A percentile compares a stretch with the other conserved stretches of the same genome.
Conservation (phyloP, 2,329 filamentous ascomycete species). For the Epichloe uncinata region DNA sequence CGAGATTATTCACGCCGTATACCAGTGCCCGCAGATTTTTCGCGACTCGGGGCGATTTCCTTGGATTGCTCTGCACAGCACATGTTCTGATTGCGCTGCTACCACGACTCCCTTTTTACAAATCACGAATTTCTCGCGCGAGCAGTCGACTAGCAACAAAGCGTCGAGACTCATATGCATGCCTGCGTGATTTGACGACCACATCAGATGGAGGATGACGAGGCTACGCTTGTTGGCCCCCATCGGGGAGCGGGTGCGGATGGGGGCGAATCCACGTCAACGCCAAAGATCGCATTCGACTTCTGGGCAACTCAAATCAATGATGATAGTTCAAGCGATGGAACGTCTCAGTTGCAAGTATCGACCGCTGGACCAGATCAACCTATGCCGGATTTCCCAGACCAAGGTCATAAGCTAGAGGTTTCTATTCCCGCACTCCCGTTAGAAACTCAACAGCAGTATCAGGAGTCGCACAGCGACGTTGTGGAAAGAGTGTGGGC, state of each 20-base stretch:
- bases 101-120: too few relatives aligned
- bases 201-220: conserved; percentile 10
- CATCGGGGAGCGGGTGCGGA: not conserved
- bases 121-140: too few relatives aligned
- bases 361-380: not conserved
- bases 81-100: not conserved
- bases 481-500: conserved; percentile 24
- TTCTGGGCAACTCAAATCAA: conserved; percentile 2
- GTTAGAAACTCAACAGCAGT: conserved; percentile 15
- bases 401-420: conserved; percentile 12
- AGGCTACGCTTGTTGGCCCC: not conserved
- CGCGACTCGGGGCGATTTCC: too few relatives aligned
- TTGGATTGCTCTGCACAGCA: too few relatives aligned
- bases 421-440: conserved; percentile 18
- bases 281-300: conserved; percentile 8
- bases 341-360: not conserved
- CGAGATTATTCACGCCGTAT: not conserved
- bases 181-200: not conserved
- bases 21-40: too few relatives aligned
- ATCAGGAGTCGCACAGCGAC: conserved; percentile 20
- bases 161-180: not conserved
- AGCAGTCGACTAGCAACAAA: not conserved
- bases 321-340: conserved; percentile 1
- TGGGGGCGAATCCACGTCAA: not conserved
- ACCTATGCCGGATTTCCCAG: not conserved